Evolutionary conservation across 192 early-diverging fungal genomes (phyloP), one percentile per base, ranked within the genome.

Genomic region (Coemansia sp.): DNA sequence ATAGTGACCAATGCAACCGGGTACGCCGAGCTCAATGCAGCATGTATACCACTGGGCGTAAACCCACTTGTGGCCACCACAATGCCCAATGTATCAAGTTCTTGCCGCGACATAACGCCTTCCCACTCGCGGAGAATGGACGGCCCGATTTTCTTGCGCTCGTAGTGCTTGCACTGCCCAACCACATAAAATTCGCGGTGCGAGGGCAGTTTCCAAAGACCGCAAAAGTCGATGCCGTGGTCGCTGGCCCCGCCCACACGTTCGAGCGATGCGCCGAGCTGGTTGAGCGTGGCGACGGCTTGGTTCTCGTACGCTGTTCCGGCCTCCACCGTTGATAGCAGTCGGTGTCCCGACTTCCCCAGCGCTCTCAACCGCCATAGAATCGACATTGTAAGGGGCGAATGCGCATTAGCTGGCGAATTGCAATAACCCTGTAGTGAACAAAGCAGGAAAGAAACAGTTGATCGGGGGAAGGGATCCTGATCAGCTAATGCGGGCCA

Each of bases 151-250:
- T 62, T 64, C 47, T 73, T 78, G 59, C 67, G 69, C 66, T 73
- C 75, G 37, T 78, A 78, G 54, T 69, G 55, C 61, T 78, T 78
- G 70, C 75, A 78, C 32, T 78, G 75, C 3, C 75, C 75, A 39
- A 68, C 61, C 16, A 78, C 23, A 45, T 69, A 69, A 41, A 78
- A 78, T 35, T 50, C 27, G 32, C 51, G 18, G 14, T 73, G 62
- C 6, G 61, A 39, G 12, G 75, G 75, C 43, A 78, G 57, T 6
- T 18, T 8, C 75, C 75, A 78, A 3, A 54, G 41, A 0, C 75
- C 75, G 24, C 63, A 67, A 41, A 78, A 69, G 50, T 78, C 75
- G 1, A 78, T 65, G 1, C 75, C 75, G 7, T 69, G 29, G 61
- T 78, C 75, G 64, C 63, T 62, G 3, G 75, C 75, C 0, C 75